A percentile compares a stretch with the other conserved stretches of the same genome.
phyloP scores from a whole-genome alignment of 495 filamentous ascomycete species.

The Pyrenopolyporus hunteri region DNA sequence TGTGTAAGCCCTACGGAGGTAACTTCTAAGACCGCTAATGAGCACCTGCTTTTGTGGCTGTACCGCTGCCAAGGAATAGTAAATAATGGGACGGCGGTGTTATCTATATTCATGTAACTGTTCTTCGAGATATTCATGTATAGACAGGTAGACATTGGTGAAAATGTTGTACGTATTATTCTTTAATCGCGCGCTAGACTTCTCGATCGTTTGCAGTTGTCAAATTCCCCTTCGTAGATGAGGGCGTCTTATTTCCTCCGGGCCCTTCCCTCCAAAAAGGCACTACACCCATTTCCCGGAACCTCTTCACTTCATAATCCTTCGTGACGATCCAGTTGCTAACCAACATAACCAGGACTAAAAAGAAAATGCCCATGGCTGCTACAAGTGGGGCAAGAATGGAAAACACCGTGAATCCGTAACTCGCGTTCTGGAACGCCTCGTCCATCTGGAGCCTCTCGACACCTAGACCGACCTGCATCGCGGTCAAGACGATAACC shows the following conservation, averaged over 20 bases:
- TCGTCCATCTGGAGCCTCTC: slow-evolving; percentile 43
- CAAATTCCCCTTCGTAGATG: background rate
- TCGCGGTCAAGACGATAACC: slow-evolving; percentile 60
- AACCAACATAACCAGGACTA: slow-evolving; percentile 31
- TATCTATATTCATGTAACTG: no score
- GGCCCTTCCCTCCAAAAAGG: slow-evolving; percentile 29
- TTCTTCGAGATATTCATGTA: no score
- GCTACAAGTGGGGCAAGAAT: slow-evolving; percentile 44
- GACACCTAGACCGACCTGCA: slow-evolving; percentile 64
- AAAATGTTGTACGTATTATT: background rate
- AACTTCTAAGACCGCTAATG: no score
- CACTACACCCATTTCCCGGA: slow-evolving; percentile 38
- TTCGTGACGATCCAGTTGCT: slow-evolving; percentile 40
- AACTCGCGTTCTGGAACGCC: slow-evolving; percentile 55
- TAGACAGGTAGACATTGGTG: background rate
- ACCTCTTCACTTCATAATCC: slow-evolving; percentile 34
- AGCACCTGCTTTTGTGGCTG: no score
- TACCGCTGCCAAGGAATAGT: no score
- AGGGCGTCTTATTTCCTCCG: background rate
- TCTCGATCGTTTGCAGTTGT: slow-evolving; percentile 3
- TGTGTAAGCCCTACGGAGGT: no score
- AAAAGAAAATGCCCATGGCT: slow-evolving; percentile 27
- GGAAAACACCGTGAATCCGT: slow-evolving; percentile 62
- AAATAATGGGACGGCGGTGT: no score
- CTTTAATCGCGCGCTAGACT: slow-evolving; percentile 1